Percentiles rank a stretch among this genome's conserved stretches.
phyloP scores from a whole-genome alignment of 2,329 filamentous ascomycete genomes.

The Endoconidiophora polonica region DNA sequence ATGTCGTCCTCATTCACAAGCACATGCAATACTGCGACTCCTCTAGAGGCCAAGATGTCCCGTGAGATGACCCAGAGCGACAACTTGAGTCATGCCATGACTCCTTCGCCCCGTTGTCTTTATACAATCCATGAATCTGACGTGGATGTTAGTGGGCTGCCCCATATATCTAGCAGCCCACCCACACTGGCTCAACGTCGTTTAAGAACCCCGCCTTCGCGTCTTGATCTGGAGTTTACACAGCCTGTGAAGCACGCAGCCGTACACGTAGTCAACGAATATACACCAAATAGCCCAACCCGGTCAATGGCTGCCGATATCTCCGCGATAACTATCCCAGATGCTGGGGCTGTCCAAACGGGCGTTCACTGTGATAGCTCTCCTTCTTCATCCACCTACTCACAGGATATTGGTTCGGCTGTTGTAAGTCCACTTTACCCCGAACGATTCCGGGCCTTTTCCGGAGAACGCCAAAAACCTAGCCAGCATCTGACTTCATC shows the following conservation, averaged over 20 bases:
- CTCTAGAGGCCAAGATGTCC: too few species aligned
- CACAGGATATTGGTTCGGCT: slow-evolving; percentile 16
- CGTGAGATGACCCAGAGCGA: too few species aligned
- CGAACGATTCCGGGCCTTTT: too few species aligned
- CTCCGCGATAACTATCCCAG: not conserved
- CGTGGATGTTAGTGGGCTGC: too few species aligned
- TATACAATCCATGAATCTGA: slow-evolving; percentile 3
- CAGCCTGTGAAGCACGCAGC: not conserved
- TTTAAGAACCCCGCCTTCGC: not conserved
- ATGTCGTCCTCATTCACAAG: too few species aligned
- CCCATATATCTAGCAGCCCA: not conserved
- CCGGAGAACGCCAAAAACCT: not conserved
- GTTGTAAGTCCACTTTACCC: slow-evolving; percentile 16
- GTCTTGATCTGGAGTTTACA: not conserved
- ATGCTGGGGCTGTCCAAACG: not conserved
- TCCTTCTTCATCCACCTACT: slow-evolving; percentile 19
- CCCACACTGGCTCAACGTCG: slow-evolving; percentile 3
- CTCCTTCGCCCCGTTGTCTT: slow-evolving; percentile 16
- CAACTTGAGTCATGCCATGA: slow-evolving; percentile 13
- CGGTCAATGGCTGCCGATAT: slow-evolving; percentile 2
- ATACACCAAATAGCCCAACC: not conserved
- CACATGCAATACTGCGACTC: too few species aligned
- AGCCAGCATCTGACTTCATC: not conserved
- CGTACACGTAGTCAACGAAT: not conserved
- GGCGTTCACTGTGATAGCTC: not conserved